Conservation (phyloP, 2,329 filamentous ascomycete species). For the Sclerotinia minor region DNA sequence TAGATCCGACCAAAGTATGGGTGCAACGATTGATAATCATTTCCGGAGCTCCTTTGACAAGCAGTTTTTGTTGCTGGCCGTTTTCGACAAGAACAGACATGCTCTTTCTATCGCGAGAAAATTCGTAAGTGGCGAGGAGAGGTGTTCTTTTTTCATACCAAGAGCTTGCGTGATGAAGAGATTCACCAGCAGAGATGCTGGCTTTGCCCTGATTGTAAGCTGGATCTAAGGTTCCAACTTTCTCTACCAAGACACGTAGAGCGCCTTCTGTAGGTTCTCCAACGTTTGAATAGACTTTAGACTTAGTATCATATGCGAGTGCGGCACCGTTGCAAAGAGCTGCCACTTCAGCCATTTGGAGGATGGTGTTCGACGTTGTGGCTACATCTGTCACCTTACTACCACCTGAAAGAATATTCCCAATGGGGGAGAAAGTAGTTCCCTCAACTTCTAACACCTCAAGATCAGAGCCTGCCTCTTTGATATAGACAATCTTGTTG, state of each 20-base stretch:
- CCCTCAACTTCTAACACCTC: conserved; percentile 89
- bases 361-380: conserved; percentile 71
- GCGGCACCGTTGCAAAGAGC: conserved; percentile 87
- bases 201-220: conserved; percentile 52
- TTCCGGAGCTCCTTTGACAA: conserved; percentile 96
- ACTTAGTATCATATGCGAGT: conserved; percentile 77
- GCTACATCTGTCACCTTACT: conserved; percentile 68
- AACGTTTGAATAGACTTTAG: conserved; percentile 73
- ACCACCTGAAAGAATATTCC: conserved; percentile 68
- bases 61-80: conserved; percentile 70
- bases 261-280: conserved; percentile 96
- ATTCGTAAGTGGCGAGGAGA: conserved; percentile 87
- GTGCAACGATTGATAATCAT: conserved; percentile 91
- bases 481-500: conserved; percentile 84
- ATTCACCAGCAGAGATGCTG: conserved; percentile 53
- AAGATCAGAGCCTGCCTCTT: conserved; percentile 68
- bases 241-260: conserved; percentile 86
- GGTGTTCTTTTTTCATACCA: conserved; percentile 77
- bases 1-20: conserved; percentile 71
- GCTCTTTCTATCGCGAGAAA: conserved; percentile 96
- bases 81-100: conserved; percentile 92
- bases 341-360: conserved; percentile 71
- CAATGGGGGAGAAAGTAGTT: conserved; percentile 85
- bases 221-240: conserved; percentile 72
- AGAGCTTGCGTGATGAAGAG: conserved; percentile 78